These are phyloP conservation scores for Pichia sporocuriosa DNA, from an alignment of 805 yeast species.

Conservation along the genomic window DNA sequence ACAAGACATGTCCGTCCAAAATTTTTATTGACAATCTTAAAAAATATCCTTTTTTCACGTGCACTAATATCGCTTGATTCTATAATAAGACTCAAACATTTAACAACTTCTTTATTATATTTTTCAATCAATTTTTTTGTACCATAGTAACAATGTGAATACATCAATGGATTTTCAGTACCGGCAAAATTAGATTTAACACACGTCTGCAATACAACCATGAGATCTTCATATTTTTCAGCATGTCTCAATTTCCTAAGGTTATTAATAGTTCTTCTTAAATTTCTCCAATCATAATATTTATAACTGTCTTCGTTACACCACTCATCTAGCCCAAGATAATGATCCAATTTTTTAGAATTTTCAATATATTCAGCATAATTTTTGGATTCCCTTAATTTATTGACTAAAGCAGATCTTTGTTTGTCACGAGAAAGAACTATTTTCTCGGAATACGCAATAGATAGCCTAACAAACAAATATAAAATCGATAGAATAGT, in stretches of 20 bases:
- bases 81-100: constrained; percentile 39
- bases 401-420: constrained; percentile 41
- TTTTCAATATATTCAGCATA: constrained; percentile 58
- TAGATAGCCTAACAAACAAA: constrained; percentile 48
- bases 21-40: constrained; percentile 52
- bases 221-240: constrained; percentile 38
- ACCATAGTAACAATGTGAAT: constrained; percentile 71
- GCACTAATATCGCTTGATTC: constrained; percentile 32
- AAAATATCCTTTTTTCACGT: constrained; percentile 42
- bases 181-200: constrained; percentile 73
- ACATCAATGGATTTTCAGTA: constrained; percentile 61
- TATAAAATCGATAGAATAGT: constrained; percentile 42
- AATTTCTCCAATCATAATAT: constrained; percentile 61
- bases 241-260: constrained; percentile 32
- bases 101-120: constrained; percentile 47
- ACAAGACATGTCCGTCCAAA: constrained; percentile 69
- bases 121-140: constrained; percentile 54
- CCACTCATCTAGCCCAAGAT: constrained; percentile 60
- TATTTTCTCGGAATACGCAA: constrained; percentile 53
- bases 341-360: constrained; percentile 52
- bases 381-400: constrained; percentile 40
- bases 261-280: constrained; percentile 40
- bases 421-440: constrained; percentile 53
- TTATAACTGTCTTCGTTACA: constrained; percentile 50
- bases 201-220: constrained; percentile 56